These are phyloP conservation scores for Apophysomyces variabilis DNA, from an alignment of 371 early-diverging fungal species.

Conservation along the genomic window DNA sequence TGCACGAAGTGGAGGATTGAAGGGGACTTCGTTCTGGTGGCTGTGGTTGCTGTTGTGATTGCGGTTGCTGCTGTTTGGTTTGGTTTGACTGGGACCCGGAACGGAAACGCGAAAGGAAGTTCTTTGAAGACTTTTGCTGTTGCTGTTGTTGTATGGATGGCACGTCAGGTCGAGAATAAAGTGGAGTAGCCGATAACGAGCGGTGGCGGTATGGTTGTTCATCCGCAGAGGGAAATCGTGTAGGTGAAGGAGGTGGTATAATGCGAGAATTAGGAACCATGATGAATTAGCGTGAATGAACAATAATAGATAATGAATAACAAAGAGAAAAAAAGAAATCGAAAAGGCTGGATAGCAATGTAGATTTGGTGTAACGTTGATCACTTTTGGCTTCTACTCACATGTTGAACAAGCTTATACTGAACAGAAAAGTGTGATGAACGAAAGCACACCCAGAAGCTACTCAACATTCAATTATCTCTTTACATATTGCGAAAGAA, in stretches of 20 bases:
- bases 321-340: neutral
- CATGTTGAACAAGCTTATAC: too few relatives aligned
- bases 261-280: conserved; percentile 11
- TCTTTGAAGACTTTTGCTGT: conserved; percentile 1
- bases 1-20: neutral
- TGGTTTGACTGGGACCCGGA: neutral
- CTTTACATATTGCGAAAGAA: too few relatives aligned
- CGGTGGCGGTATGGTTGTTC: conserved; percentile 7
- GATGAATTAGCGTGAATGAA: neutral
- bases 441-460: too few relatives aligned
- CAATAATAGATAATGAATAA: neutral
- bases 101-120: conserved; percentile 6
- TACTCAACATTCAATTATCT: too few relatives aligned
- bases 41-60: neutral
- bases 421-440: too few relatives aligned
- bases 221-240: neutral
- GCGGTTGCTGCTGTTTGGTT: neutral
- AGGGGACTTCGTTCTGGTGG: neutral
- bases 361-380: conserved; percentile 7
- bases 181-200: neutral
- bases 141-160: neutral
- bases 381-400: conserved; percentile 6
- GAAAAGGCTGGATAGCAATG: conserved; percentile 5
- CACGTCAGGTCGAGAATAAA: conserved; percentile 3
- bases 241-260: conserved; percentile 3